Percentiles rank a stretch among this genome's conserved stretches.
Conservation (phyloP, 208 protist species). For the Crithidia thermophila region DNA sequence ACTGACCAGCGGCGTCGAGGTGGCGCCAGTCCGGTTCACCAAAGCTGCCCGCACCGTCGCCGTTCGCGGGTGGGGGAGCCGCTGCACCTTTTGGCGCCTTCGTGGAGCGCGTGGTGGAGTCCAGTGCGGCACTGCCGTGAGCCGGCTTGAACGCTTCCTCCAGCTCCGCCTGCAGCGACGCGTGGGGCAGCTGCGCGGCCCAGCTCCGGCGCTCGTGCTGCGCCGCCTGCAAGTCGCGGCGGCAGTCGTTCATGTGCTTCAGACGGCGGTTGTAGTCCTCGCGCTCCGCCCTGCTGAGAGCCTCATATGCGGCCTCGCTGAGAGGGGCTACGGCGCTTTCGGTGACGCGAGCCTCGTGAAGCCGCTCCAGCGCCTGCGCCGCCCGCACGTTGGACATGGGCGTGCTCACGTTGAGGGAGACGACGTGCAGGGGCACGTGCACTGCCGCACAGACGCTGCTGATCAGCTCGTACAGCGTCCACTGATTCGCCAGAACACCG, state of each 20-base stretch:
- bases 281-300: constrained; percentile 42
- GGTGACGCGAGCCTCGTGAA: constrained; percentile 38
- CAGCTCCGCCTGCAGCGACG: constrained; percentile 27
- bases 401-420: constrained; percentile 75
- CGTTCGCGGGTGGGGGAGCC: neutral
- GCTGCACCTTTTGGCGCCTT: neutral
- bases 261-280: constrained; percentile 76
- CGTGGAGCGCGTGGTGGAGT: constrained; percentile 12
- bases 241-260: constrained; percentile 84
- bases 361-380: constrained; percentile 36
- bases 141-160: constrained; percentile 23
- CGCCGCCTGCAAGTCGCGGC: constrained; percentile 49
- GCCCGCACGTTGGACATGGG: constrained; percentile 54
- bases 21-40: constrained; percentile 14
- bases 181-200: constrained; percentile 22
- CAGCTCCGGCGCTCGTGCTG: constrained; percentile 20
- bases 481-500: constrained; percentile 50
- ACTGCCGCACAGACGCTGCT: constrained; percentile 36
- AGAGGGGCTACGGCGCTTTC: constrained; percentile 52
- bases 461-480: constrained; percentile 54
- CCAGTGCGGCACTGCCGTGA: constrained; percentile 19
- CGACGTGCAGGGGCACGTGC: constrained; percentile 44
- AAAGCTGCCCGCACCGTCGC: neutral
- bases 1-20: constrained; percentile 10
- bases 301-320: constrained; percentile 78